Percentiles rank a stretch among this genome's conserved stretches.
These are phyloP conservation scores for Eucalyptus albens DNA, from an alignment of 345 rosid genomes.

Conservation along the genomic window DNA sequence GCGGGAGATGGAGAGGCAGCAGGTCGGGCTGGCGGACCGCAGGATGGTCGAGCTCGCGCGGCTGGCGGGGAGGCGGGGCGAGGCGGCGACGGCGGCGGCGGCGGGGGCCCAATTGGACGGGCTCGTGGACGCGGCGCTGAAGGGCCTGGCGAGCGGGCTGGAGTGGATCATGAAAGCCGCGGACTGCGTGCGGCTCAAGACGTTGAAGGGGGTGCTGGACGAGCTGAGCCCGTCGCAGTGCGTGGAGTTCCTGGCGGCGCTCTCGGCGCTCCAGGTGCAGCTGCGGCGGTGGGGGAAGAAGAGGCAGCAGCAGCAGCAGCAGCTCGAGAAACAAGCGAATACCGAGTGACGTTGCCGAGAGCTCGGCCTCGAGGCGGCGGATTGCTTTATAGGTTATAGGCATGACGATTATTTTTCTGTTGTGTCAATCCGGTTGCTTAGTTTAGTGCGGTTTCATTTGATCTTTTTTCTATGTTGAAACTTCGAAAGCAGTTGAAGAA, in stretches of 20 bases:
- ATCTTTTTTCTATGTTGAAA: not conserved
- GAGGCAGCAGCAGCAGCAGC: not conserved
- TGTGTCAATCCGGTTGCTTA: not conserved
- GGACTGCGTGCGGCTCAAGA: slow-evolving; percentile 70
- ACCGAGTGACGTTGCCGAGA: not conserved
- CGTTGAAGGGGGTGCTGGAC: slow-evolving; percentile 67
- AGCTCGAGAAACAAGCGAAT: not conserved
- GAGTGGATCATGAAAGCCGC: slow-evolving; percentile 72
- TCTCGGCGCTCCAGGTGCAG: slow-evolving; percentile 41
- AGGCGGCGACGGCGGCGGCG: not conserved
- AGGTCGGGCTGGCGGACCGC: slow-evolving; percentile 54
- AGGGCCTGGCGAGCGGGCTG: slow-evolving; percentile 23
- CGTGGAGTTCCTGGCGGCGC: slow-evolving; percentile 49
- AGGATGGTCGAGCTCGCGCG: slow-evolving; percentile 55
- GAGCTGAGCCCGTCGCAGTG: slow-evolving; percentile 41
- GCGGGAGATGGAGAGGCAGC: slow-evolving; percentile 82
- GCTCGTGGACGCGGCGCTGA: slow-evolving; percentile 35
- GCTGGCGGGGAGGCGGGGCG: slow-evolving; percentile 6
- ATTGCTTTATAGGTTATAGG: not conserved
- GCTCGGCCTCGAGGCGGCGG: not conserved
- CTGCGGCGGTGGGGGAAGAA: slow-evolving; percentile 30
- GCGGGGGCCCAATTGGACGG: not conserved
- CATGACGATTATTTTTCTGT: not conserved
- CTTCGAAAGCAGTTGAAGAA: not conserved
- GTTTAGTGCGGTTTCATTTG: not conserved